Evolutionary conservation across 2,329 filamentous ascomycete species (phyloP), one percentile per base, ranked within the genome.

Genomic region (Hypoxylon sp.): DNA sequence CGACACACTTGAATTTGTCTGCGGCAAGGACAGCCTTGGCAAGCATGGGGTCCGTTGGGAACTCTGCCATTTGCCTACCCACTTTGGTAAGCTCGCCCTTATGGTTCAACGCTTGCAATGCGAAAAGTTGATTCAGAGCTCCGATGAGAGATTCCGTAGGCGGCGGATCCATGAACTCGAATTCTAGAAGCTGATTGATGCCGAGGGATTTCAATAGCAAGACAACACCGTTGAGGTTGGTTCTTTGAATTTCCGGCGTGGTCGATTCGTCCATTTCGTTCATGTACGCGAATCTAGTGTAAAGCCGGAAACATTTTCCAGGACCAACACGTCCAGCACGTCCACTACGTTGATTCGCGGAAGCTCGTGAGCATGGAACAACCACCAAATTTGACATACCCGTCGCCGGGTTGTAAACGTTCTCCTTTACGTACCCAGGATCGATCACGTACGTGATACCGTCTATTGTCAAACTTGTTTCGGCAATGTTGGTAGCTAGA

Each of bases 371-470:
- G 68, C 91, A 96, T 0, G 94, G 93, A 0, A 93, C 91, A 1
- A 96, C 90, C 0, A 96, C 88, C 8, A 99, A 75, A 27, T 90
- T 92, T 19, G 93, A 92, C 89, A 97, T 96, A 46, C 92, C 92
- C 0, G 90, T 96, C 1, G 88, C 84, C 0, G 92, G 88, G 57
- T 96, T 96, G 74, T 93, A 97, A 1, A 92, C 83, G 62, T 96
- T 96, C 67, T 97, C 91, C 70, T 99, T 99, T 57, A 94, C 91
- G 59, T 95, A 96, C 0, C 94, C 94, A 0, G 90, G 90, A 63
- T 99, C 94, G 52, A 97, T 96, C 25, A 97, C 94, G 68, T 95
- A 97, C 6, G 93, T 89, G 52, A 97, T 96, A 11, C 92, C 93
- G 68, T 97, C 92, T 50, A 99, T 96, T 0, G 94, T 99, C 66